Evolutionary conservation across 129 eudicot species (phyloP), one percentile per base, ranked within the genome.

Genomic region (Heracleum sosnowskyi): DNA sequence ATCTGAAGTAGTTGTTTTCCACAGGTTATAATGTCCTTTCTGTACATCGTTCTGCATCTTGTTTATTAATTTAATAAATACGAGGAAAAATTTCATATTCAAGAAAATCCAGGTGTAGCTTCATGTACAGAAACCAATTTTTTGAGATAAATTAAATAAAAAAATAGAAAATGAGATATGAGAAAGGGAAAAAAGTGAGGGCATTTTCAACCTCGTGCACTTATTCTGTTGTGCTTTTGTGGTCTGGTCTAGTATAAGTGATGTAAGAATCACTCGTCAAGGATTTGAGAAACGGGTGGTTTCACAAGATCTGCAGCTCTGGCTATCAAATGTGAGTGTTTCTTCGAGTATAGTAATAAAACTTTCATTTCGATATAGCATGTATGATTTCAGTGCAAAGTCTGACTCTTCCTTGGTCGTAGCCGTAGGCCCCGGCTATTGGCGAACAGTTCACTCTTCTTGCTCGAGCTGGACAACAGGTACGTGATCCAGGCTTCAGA

Each of bases 401-500:
- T 28, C 24, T 31, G 11, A 80, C 2, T 57, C 36, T 74, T 37
- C 73, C 16, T 36, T 55, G 41, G 35, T 49, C 24, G 2, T 84
- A 96, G 35, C 40, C 24, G 2, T 84, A 96, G 99, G 96, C 96
- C 28, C 99, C 93, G 22, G 85, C 99, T 10, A 70, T 64, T 15
- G 93, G 90, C 42, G 85, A 90, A 74, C 88, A 89, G 60, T 90
- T 83, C 85, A 90, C 92, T 28, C 89, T 96, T 79, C 97, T 96
- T 79, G 97, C 99, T 78, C 97, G 99, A 71, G 99, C 97, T 33
- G 99, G 99, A 73, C 79, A 97, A 88, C 97, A 96, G 88, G 96
- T 89, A 81, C 55, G 71, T 33, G 22, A 17, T 24, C 64, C 34
- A 7, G 37, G n/a, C 64, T 78, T 60, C 33, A 4, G 1, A 60